phyloP scores from a whole-genome alignment of 306 rosid species.

The Vigna nakashimae region DNA sequence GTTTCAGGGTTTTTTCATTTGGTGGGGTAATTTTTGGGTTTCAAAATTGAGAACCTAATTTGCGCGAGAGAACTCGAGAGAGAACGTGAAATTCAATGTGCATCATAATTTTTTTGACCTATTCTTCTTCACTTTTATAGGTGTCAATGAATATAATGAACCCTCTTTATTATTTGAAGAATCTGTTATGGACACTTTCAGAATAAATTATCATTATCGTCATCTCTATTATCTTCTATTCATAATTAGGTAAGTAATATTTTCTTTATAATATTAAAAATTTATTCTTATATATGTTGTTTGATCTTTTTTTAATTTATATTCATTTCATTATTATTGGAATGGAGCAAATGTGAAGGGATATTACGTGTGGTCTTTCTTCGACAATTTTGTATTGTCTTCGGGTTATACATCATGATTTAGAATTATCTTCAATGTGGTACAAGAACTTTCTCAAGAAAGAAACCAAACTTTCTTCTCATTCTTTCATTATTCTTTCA shows the following conservation, averaged over 20 bases:
- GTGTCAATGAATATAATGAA: slow-evolving; percentile 56
- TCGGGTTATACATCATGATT: slow-evolving; percentile 51
- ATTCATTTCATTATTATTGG: slow-evolving; percentile 17
- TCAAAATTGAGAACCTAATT: too few relatives aligned
- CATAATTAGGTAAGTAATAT: slow-evolving; percentile 53
- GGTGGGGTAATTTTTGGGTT: too few relatives aligned
- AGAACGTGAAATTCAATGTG: background rate
- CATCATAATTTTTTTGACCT: background rate
- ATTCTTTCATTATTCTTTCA: too few relatives aligned
- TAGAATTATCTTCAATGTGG: slow-evolving; percentile 48
- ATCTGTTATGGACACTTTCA: slow-evolving; percentile 50
- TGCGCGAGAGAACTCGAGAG: too few relatives aligned
- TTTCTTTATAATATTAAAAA: background rate
- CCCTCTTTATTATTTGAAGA: slow-evolving; percentile 42
- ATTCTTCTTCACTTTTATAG: slow-evolving; percentile 23
- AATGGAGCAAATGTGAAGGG: slow-evolving; percentile 60
- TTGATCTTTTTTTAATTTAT: background rate
- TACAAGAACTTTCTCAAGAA: slow-evolving; percentile 43
- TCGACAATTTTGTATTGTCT: slow-evolving; percentile 67
- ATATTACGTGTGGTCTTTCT: slow-evolving; percentile 64
- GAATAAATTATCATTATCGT: slow-evolving; percentile 51
- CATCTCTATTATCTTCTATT: slow-evolving; percentile 56
- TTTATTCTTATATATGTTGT: background rate
- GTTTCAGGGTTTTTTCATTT: too few relatives aligned
- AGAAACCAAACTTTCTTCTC: background rate